A percentile compares a stretch with the other conserved stretches of the same genome.
Conservation (phyloP, 352 stramenopile genomes). For the Globisporangium emineosum region DNA sequence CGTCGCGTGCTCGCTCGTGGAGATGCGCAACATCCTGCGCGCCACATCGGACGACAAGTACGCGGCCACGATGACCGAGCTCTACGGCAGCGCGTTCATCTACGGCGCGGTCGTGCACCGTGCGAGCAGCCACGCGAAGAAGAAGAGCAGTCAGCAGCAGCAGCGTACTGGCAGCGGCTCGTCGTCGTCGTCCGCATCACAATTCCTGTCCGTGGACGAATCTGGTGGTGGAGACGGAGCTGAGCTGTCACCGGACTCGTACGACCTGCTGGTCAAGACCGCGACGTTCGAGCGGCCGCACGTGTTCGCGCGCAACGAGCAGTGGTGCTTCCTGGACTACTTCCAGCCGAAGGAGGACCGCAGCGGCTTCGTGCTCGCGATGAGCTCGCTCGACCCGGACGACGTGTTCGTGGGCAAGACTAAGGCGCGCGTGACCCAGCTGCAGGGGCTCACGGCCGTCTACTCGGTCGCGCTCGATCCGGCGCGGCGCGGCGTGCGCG, state of each 20-base stretch:
- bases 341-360: slow-evolving; percentile 14
- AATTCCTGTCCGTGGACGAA: no score
- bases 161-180: not conserved
- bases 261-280: slow-evolving; percentile 40
- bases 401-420: slow-evolving; percentile 51
- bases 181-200: not conserved
- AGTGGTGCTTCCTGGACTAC: slow-evolving; percentile 43
- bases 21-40: slow-evolving; percentile 34
- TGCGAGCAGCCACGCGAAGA: slow-evolving; percentile 18
- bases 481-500: slow-evolving; percentile 22
- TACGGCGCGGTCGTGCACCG: slow-evolving; percentile 45
- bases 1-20: slow-evolving; percentile 37
- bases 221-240: not conserved
- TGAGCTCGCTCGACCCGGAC: slow-evolving; percentile 43
- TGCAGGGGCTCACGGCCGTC: slow-evolving; percentile 23
- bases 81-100: slow-evolving; percentile 43
- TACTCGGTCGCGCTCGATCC: slow-evolving; percentile 29
- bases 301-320: slow-evolving; percentile 40
- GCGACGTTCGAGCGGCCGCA: slow-evolving; percentile 42
- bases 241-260: slow-evolving; percentile 4
- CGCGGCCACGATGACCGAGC: slow-evolving; percentile 35
- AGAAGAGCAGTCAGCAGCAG: not conserved
- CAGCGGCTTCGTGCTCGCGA: slow-evolving; percentile 29
- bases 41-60: slow-evolving; percentile 34
- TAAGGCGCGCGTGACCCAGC: slow-evolving; percentile 30